Evolutionary conservation across 345 rosid genomes (phyloP), one percentile per base, ranked within the genome.

Genomic region (Acer yangbiense): DNA sequence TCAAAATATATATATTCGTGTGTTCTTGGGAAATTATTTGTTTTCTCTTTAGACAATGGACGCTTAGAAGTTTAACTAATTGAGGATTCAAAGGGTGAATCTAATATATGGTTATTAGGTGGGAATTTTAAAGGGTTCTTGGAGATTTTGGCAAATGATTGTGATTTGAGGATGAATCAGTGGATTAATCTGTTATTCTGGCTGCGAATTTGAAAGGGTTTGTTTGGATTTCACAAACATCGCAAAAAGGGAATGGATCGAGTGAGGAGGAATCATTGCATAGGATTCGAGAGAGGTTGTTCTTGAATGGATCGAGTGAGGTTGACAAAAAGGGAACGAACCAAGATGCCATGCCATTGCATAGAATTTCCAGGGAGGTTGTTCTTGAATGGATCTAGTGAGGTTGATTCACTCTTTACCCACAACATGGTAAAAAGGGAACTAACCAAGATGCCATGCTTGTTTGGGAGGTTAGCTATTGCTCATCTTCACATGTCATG

Each of bases 401-500:
- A n/a, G n/a, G n/a, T n/a, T n/a, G n/a, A n/a, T n/a, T n/a, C n/a
- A n/a, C n/a, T n/a, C n/a, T n/a, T n/a, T n/a, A n/a, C n/a, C n/a
- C n/a, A n/a, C n/a, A n/a, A n/a, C n/a, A n/a, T n/a, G n/a, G n/a
- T n/a, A n/a, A n/a, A n/a, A n/a, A n/a, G n/a, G n/a, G n/a, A n/a
- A n/a, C n/a, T n/a, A n/a, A n/a, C n/a, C n/a, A 96, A 83, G 99
- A 96, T 81, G 99, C 99, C 71, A 96, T 96, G 98, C 79, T 96
- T 80, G 98, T 92, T 79, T 96, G 99, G 99, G 99, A 94, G 99
- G 98, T 96, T 73, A 79, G 92, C 78, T 64, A 55, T 76, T 77
- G 65, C 61, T 44, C 58, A 27, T 72, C 39, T 58, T 72, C 50
- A 13, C 61, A 14, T 70, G 23, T 58, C 54, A 39, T 29, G 1